A percentile compares a stretch with the other conserved stretches of the same genome.
Evolutionary conservation across 2,329 filamentous ascomycete genomes (phyloP).

Genomic region (Ophiostoma tasmaniense): DNA sequence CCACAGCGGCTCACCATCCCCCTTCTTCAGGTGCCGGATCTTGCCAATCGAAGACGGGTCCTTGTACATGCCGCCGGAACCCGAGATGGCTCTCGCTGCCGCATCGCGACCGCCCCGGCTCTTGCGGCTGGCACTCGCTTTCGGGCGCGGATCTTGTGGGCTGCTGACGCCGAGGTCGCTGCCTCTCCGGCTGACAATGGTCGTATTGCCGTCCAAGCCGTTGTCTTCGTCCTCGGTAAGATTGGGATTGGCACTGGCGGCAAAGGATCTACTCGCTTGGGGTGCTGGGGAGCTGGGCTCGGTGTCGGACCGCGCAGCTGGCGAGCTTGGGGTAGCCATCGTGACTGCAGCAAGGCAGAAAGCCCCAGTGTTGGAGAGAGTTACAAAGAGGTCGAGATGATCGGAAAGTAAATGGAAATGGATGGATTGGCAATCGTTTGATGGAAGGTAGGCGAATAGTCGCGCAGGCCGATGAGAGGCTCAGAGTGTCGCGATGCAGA

Average conservation of each 20-base stretch:
- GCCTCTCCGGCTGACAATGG: constrained; percentile 26
- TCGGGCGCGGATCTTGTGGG: constrained; percentile 29
- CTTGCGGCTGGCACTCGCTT: constrained; percentile 15
- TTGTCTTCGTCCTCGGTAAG: constrained; percentile 40
- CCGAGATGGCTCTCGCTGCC: constrained; percentile 23
- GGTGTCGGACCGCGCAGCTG: constrained; percentile 35
- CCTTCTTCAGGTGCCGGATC: constrained; percentile 78
- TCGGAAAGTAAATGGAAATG: neutral
- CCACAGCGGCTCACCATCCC: constrained; percentile 81
- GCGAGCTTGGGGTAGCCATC: constrained; percentile 32
- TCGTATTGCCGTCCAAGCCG: constrained; percentile 17
- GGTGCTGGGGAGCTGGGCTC: constrained; percentile 39
- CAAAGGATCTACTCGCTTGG: constrained; percentile 38
- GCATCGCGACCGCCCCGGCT: constrained; percentile 28
- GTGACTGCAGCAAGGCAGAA: neutral
- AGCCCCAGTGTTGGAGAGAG: neutral
- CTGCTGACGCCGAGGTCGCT: constrained; percentile 27
- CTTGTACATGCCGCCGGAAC: constrained; percentile 26
- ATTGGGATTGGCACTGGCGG: constrained; percentile 38
- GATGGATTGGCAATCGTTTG: neutral
- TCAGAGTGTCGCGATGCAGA: neutral
- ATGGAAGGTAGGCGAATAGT: neutral
- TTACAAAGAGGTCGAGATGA: neutral
- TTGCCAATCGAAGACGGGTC: constrained; percentile 48
- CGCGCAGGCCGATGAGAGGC: neutral